Base-by-base conservation (phyloP, 352 stramenopile genomes). In the Pythium coloratum region DNA sequence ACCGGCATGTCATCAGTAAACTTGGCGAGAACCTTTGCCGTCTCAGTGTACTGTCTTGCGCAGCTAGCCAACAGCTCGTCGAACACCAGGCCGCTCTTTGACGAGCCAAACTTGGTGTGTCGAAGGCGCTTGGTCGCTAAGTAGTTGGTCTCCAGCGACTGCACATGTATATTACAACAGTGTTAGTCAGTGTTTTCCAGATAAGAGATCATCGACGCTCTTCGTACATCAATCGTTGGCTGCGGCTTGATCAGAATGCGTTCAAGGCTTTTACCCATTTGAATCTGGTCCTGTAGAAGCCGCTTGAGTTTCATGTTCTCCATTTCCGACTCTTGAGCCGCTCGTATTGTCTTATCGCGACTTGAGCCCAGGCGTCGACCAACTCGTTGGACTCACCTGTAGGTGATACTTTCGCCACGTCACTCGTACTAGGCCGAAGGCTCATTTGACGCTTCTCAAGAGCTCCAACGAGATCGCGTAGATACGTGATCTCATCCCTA, bases 231-330 rank as follows among this genome's bases (percentile, higher is more conserved):
- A 2, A 69, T 12, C 8, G 38, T 69, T 14, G 49, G 62, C 9
- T 50, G 47, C 49, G 59, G 58, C 16, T 42, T 24, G n/a, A 46
- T 24, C 16, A 68, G 54, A n/a, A 69, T 30, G 1, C 62, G 62
- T n/a, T 69, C 62, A 16, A 69, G 62, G 24, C 54, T 55, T 20
- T 60, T 60, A 32, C 49, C 62, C 9, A 69, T 54, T 34, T 55
- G 62, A 42, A 69, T 63, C 34, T 69, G 50, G 1, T 69, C 62
- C 53, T 69, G 42, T 1, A 69, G 55, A 13, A 69, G 16, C 3
- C 53, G 10, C 32, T 59, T 59, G 0, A 69, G 54, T 18, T 57
- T 47, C 16, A 38, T 59, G 24, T 69, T 69, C 28, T 63, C 55
- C 24, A 54, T 55, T 44, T 69, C 62, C n/a, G 54, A 36, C 0